These are phyloP conservation scores for Talaromyces nanjingensis DNA, from an alignment of 495 filamentous ascomycete species.

Conservation along the genomic window DNA sequence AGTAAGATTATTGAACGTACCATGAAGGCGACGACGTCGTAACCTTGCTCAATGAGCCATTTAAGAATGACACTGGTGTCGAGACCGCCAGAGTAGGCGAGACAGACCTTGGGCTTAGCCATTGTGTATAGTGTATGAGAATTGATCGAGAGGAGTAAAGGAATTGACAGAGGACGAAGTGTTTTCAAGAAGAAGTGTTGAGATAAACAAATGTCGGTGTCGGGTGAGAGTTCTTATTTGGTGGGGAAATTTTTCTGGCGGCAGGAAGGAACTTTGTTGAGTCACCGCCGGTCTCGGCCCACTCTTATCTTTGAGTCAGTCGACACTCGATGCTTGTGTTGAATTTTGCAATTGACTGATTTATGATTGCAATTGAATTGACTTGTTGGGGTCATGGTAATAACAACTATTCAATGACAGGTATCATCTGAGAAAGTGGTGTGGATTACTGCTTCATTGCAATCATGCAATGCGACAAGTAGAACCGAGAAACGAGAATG, in stretches of 20 bases:
- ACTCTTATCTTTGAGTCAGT: not conserved
- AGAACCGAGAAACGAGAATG: not conserved
- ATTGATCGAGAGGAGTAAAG: not conserved
- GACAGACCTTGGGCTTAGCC: constrained; percentile 13
- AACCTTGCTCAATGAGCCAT: constrained; percentile 63
- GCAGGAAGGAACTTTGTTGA: not conserved
- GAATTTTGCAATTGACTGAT: too few relatives aligned
- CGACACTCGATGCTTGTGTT: too few relatives aligned
- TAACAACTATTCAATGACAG: too few relatives aligned
- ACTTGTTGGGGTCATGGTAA: too few relatives aligned
- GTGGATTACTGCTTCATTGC: too few relatives aligned
- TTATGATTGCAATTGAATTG: too few relatives aligned
- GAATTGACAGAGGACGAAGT: not conserved
- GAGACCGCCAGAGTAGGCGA: constrained; percentile 13
- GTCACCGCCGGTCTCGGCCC: constrained; percentile 4
- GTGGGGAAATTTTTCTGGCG: constrained; percentile 1
- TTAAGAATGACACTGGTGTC: constrained; percentile 33
- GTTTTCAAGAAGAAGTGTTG: not conserved
- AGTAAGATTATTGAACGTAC: constrained; percentile 23
- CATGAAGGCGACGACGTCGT: constrained; percentile 59
- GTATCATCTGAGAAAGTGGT: too few relatives aligned
- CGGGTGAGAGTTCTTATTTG: not conserved
- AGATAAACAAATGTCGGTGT: constrained; percentile 7
- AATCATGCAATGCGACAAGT: too few relatives aligned
- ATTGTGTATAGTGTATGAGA: constrained; percentile 1